A percentile compares a stretch with the other conserved stretches of the same genome.
Evolutionary conservation across 1,284 basidiomycete genomes (phyloP).

Genomic region (Kwoniella shivajii): DNA sequence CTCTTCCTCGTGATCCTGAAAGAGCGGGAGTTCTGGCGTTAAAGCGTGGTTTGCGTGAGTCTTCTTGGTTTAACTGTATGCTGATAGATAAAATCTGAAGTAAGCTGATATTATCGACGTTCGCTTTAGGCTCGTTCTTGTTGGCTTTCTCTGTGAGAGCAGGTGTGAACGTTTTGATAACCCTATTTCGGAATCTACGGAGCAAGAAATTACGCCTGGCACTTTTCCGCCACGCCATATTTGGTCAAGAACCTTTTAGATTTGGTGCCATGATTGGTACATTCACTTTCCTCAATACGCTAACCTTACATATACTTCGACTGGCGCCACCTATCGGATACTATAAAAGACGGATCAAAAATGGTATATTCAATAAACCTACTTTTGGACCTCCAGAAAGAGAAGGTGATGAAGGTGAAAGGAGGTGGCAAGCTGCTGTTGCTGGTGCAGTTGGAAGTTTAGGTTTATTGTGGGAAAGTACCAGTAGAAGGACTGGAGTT

Average conservation of each 20-base stretch:
- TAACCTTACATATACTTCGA: constrained; percentile 78
- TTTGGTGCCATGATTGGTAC: constrained; percentile 84
- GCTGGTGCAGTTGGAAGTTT: constrained; percentile 77
- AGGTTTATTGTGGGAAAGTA: constrained; percentile 82
- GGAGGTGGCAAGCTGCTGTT: constrained; percentile 82
- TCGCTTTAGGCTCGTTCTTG: constrained; percentile 67
- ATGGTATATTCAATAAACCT: constrained; percentile 37
- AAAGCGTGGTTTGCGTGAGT: constrained; percentile 74
- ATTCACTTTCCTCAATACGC: constrained; percentile 79
- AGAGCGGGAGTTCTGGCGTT: constrained; percentile 74
- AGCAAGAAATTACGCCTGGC: constrained; percentile 60
- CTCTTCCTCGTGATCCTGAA: constrained; percentile 67
- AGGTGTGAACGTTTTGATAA: constrained; percentile 74
- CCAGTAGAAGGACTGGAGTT: constrained; percentile 68
- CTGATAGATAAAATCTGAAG: not conserved
- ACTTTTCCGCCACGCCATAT: constrained; percentile 72
- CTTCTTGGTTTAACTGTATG: not conserved
- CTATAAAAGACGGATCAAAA: constrained; percentile 50
- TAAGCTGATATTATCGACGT: not conserved
- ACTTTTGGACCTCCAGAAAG: constrained; percentile 50
- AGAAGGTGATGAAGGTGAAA: constrained; percentile 61
- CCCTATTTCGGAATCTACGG: constrained; percentile 66
- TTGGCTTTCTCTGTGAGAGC: constrained; percentile 78
- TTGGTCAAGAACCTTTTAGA: constrained; percentile 75
- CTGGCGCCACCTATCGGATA: constrained; percentile 65